Base-by-base conservation (phyloP, 1,284 basidiomycete genomes). In the Rhodotorula sp. region DNA sequence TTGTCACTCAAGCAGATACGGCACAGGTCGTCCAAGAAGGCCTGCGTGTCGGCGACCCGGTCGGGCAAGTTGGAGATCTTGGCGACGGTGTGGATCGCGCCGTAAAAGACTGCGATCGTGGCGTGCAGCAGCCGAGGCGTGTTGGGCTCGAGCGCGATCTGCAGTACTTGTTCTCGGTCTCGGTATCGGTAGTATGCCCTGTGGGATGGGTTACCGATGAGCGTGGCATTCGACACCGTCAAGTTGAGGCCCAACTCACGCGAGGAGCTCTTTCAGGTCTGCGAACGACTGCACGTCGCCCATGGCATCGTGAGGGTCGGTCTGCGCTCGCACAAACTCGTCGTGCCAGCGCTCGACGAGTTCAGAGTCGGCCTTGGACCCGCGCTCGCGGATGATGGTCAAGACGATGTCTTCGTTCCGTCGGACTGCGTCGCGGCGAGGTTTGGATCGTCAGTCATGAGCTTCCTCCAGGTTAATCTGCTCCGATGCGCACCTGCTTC, bases 121-220 rank as follows among this genome's bases (percentile, higher is more conserved):
- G 63, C 60, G 33, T 71, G 65, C 24, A 76, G 57, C 2, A 72
- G 33, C 29, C 60, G 46, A 1, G 75, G 73, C 30, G 71, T 73
- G 62, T 71, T 69, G n/a, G 65, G 56, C 30, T 75, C 75, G 51
- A 70, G 55, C 12, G 67, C 69, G 45, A 76, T 63, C 18, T 54
- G 70, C 60, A 71, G 57, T 17, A 76, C 72, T 57, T 76, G 71
- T 53, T 75, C 63, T 6, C 72, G 73, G 61, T 76, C 75, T 17
- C 75, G 62, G 46, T 67, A 58, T 7, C 66, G 69, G 56, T 70
- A 74, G 56, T 67, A 70, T 6, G 75, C 75, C 1, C 74, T 75
- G 64, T 24, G 22, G 12, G 37, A 1, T 6, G n/a, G 0, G 20
- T 12, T n/a, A 33, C 44, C 12, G 0, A 8, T 3, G 48, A 33